Evolutionary conservation across 495 filamentous ascomycete genomes (phyloP).

Genomic region (Cercophora samala): DNA sequence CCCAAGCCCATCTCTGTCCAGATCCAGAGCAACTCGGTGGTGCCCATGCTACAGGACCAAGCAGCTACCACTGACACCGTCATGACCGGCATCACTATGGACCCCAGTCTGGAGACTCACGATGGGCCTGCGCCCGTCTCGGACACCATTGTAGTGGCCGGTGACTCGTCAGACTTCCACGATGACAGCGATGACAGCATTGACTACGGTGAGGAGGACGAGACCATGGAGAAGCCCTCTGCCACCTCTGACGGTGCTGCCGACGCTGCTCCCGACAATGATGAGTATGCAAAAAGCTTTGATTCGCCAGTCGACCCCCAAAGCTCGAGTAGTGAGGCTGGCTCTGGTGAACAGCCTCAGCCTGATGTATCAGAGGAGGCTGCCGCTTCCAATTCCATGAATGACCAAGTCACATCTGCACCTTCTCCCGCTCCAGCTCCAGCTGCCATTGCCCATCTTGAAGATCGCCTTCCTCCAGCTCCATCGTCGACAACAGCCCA

Average conservation of each 20-base stretch:
- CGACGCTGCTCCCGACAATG: conserved; percentile 30
- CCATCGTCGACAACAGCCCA: conserved; percentile 19
- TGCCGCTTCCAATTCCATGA: conserved; percentile 35
- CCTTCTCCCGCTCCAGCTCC: conserved; percentile 18
- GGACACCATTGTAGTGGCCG: conserved; percentile 35
- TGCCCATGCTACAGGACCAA: conserved; percentile 40
- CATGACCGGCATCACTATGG: conserved; percentile 15
- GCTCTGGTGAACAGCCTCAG: conserved; percentile 14
- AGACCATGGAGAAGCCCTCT: conserved; percentile 7
- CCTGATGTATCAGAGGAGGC: conserved; percentile 41
- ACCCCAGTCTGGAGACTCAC: conserved; percentile 13
- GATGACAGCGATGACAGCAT: conserved; percentile 34
- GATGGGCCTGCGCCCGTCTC: conserved; percentile 12
- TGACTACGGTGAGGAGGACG: conserved; percentile 35
- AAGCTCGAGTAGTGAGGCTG: conserved; percentile 30
- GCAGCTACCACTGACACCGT: conserved; percentile 25
- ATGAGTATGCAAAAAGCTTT: conserved; percentile 51
- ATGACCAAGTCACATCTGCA: conserved; percentile 35
- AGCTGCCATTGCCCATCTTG: background rate
- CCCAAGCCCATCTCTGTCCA: conserved; percentile 30
- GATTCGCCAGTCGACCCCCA: conserved; percentile 38
- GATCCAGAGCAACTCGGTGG: conserved; percentile 23
- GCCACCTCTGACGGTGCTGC: conserved; percentile 9
- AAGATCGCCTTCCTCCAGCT: conserved; percentile 23
- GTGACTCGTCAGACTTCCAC: conserved; percentile 24